Conservation (phyloP, 2,329 filamentous ascomycete genomes). For the Mollisia scopiformis region DNA sequence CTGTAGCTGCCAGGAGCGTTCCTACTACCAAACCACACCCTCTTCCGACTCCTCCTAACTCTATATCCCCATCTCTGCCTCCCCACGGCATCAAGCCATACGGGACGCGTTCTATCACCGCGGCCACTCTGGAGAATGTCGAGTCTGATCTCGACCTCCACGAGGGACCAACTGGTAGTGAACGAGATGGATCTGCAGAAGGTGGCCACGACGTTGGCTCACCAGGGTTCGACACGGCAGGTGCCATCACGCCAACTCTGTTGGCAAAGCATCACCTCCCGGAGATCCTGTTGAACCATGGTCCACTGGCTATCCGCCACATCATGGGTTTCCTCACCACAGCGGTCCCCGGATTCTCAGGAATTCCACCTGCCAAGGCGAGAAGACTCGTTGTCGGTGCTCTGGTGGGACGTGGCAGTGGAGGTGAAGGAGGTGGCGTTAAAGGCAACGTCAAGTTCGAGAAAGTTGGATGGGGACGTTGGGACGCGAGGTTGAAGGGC, state of each 20-base stretch:
- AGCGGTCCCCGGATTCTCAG: conserved; percentile 88
- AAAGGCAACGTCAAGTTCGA: conserved; percentile 81
- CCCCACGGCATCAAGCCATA: conserved; percentile 79
- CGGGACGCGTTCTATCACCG: conserved; percentile 39
- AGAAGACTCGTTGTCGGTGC: conserved; percentile 90
- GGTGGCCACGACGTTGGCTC: conserved; percentile 27
- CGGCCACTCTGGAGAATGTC: conserved; percentile 55
- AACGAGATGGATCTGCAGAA: conserved; percentile 27
- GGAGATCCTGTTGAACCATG: conserved; percentile 85
- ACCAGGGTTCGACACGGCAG: conserved; percentile 66
- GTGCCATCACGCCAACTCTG: conserved; percentile 82
- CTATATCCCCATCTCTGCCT: conserved; percentile 85
- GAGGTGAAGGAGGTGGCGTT: conserved; percentile 60
- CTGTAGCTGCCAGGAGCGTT: conserved; percentile 69
- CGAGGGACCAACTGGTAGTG: conserved; percentile 59
- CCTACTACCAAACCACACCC: conserved; percentile 57
- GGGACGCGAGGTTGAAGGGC: conserved; percentile 81
- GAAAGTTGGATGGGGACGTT: conserved; percentile 97
- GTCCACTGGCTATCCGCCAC: conserved; percentile 90
- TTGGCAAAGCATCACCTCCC: conserved; percentile 90
- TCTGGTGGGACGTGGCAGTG: conserved; percentile 73
- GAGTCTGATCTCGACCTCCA: conserved; percentile 89
- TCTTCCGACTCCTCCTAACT: conserved; percentile 91
- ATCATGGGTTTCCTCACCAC: conserved; percentile 95
- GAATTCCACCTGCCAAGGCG: conserved; percentile 87